Percentiles rank a stretch among this genome's conserved stretches.
These are phyloP conservation scores for Phytophthora palmivora DNA, from an alignment of 352 stramenopile genomes.

Conservation along the genomic window DNA sequence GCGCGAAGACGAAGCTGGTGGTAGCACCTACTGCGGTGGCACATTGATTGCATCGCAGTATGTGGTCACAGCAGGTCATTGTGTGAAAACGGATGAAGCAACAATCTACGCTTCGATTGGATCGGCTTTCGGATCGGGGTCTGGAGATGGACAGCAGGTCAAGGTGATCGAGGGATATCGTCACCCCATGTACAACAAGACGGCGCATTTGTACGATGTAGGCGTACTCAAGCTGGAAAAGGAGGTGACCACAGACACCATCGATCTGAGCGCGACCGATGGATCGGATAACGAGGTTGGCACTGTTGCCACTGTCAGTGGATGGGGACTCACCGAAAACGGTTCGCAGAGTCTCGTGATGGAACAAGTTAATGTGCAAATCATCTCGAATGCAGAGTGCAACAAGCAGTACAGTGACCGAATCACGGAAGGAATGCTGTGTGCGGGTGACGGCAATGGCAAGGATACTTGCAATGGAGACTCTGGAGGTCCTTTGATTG, in stretches of 20 bases:
- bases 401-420: slow-evolving; percentile 52
- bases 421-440: slow-evolving; percentile 71
- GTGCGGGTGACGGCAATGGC: slow-evolving; percentile 48
- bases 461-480: slow-evolving; percentile 72
- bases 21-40: slow-evolving; percentile 66
- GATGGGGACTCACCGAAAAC: slow-evolving; percentile 66
- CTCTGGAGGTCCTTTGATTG: slow-evolving; percentile 64
- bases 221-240: slow-evolving; percentile 55
- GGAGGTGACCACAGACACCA: slow-evolving; percentile 20
- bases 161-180: slow-evolving; percentile 16
- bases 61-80: slow-evolving; percentile 75
- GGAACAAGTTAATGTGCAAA: slow-evolving; percentile 63
- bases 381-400: slow-evolving; percentile 60
- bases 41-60: slow-evolving; percentile 62
- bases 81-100: slow-evolving; percentile 55
- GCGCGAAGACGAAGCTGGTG: slow-evolving; percentile 32
- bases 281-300: slow-evolving; percentile 49
- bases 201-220: slow-evolving; percentile 39
- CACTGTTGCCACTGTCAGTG: slow-evolving; percentile 52
- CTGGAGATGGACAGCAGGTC: slow-evolving; percentile 22
- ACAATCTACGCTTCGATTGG: slow-evolving; percentile 32
- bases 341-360: slow-evolving; percentile 50
- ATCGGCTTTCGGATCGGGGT: slow-evolving; percentile 17
- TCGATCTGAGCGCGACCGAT: slow-evolving; percentile 30
- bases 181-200: slow-evolving; percentile 31